Evolutionary conservation across 495 filamentous ascomycete genomes (phyloP), one percentile per base, ranked within the genome.

Genomic region (Cryomyces antarcticus): DNA sequence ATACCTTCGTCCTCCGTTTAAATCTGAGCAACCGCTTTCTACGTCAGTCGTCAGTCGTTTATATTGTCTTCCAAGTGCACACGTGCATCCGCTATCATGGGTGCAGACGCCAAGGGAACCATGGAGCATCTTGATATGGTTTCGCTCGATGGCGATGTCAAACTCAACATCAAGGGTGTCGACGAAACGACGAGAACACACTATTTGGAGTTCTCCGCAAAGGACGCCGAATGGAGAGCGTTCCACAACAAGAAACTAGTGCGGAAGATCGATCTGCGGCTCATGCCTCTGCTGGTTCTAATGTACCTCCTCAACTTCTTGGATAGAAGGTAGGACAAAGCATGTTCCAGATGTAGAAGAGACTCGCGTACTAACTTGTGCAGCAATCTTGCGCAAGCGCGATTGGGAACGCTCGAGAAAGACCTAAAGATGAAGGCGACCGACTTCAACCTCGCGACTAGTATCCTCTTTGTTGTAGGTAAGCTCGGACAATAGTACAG

Each of bases 271-370:
- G 78, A 82, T 54, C 37, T 72, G 0, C 58, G 74, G 5, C 49
- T 76, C 24, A 55, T 83, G 46, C 78, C 78, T 7, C 71, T 73
- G 59, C 56, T 78, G 33, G 69, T 78, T 44, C 47, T 79, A 44
- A 79, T 80, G 73, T 85, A 86, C 52, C 80, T 87, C 49, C 58
- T 86, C 52, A 87, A 86, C 52, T 89, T 85, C 57, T 64, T 87
- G 46, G 82, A 86, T 57, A 68, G 82, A 48, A 73, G 73, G 17
- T 24, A 2, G 2, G 17, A 24, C 17, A 2, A 24, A 2, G 2
- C 2, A 24, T 2, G 2, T 24, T 1, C 17, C 17, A 24, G 17
- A 24, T 24, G 2, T 24, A 24, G 17, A 24, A 24, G 17, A 24
- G 17, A 24, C 17, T 24, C 17, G 17, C 1, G 17, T 24, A 24